Conservation (phyloP, 495 filamentous ascomycete genomes). For the Penicillium desertorum region DNA sequence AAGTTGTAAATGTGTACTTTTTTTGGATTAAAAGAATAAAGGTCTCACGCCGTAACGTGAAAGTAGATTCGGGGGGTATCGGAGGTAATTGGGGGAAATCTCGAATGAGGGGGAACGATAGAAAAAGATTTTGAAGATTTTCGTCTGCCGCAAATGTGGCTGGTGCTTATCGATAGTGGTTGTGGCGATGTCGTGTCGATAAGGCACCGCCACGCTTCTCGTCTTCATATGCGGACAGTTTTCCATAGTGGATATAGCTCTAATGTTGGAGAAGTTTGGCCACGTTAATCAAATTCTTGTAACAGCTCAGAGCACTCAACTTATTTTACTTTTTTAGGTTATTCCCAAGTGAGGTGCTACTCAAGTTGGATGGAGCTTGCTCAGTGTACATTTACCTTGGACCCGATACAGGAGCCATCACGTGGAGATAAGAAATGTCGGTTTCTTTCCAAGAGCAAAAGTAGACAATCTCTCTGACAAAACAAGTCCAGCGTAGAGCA, state of each 20-base stretch:
- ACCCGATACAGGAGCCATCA: conserved; percentile 14
- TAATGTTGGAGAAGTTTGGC: neutral
- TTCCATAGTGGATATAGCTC: neutral
- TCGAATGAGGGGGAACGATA: conserved; percentile 28
- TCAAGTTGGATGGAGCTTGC: neutral
- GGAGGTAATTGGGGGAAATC: conserved; percentile 21
- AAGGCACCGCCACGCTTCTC: conserved; percentile 1
- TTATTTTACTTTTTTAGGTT: neutral
- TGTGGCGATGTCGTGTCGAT: conserved; percentile 29
- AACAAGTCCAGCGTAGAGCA: neutral
- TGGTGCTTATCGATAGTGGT: conserved; percentile 42
- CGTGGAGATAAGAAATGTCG: conserved; percentile 25
- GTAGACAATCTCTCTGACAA: neutral
- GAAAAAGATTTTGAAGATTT: conserved; percentile 36
- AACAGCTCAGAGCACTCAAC: neutral
- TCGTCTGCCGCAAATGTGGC: conserved; percentile 33
- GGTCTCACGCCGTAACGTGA: conserved; percentile 22
- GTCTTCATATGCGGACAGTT: too few relatives aligned
- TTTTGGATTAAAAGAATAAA: conserved; percentile 14
- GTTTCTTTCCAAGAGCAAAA: conserved; percentile 10
- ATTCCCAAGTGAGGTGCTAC: neutral
- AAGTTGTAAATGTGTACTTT: conserved; percentile 19
- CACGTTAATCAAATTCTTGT: neutral
- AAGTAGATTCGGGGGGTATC: conserved; percentile 17
- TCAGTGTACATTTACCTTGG: neutral